Evolutionary conservation across 83 land plant species (phyloP), one percentile per base, ranked within the genome.

Genomic region (Picea abies): DNA sequence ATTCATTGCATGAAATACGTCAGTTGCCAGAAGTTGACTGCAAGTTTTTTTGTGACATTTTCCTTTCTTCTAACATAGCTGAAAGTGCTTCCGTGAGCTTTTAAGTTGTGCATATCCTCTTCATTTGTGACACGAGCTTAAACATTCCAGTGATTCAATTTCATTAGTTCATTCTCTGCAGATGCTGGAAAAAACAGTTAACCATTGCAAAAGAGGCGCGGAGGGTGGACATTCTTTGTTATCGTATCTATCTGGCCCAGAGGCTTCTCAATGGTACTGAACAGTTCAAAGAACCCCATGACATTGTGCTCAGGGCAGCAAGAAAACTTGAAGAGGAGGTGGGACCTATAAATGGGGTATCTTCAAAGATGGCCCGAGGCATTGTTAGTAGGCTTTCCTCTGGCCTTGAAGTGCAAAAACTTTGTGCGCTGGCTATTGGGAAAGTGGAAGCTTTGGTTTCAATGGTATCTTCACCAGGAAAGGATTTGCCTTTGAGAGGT

Each of bases 101-200:
- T 20, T 1, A 15, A 7, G 5, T 12, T 12, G 72, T 32, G 44
- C 44, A 35, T 41, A 5, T n/a, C n/a, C 17, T 14, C 56, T 62
- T 35, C 44, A 17, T 80, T 80, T 32, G 72, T 63, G 47, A 64
- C 14, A 20, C n/a, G 63, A 62, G 26, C 16, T 63, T 20, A 76
- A 52, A 25, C 44, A 76, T 73, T 83, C 20, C 16, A 20, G 58
- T 84, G 10, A 76, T 69, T 56, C 14, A 52, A 22, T 62, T 60
- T 66, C 44, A 29, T 75, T 83, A 9, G 61, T 39, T 60, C 29
- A 25, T 65, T 26, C 22, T 37, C 49, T 49, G 49, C 89, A 96
- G 98, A 82, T 89, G 81, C 82, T 96, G 93, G 97, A 92, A 84
- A 88, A 96, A 94, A 86, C 98, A 96, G 84, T 84, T 96, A n/a